Percentiles rank a stretch among this genome's conserved stretches.
Evolutionary conservation across 495 filamentous ascomycete genomes (phyloP).

Genomic region (Pseudevernia furfuracea): DNA sequence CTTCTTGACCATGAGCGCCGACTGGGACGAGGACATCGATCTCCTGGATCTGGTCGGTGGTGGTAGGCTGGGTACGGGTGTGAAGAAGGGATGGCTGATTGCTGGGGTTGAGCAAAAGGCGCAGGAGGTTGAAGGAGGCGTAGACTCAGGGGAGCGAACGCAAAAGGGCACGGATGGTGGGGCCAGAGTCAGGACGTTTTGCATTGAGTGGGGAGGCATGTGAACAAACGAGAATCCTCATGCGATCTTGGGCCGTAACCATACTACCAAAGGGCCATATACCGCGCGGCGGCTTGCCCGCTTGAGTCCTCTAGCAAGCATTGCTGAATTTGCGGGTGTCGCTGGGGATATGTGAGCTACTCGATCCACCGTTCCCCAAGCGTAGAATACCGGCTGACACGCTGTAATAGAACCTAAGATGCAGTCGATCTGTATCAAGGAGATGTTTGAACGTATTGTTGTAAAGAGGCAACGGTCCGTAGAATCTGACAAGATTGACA

Average conservation of each 20-base stretch:
- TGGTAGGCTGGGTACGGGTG: conserved; percentile 81
- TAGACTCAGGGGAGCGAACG: conserved; percentile 28
- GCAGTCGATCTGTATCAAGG: background rate
- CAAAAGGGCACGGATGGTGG: conserved; percentile 24
- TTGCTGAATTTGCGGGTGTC: background rate
- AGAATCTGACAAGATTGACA: background rate
- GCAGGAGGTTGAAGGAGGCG: conserved; percentile 2
- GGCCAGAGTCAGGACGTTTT: conserved; percentile 55
- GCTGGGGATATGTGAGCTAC: background rate
- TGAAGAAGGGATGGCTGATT: conserved; percentile 90
- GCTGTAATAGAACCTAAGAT: background rate
- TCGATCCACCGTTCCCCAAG: background rate
- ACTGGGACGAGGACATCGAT: conserved; percentile 79
- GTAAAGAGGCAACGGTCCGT: background rate
- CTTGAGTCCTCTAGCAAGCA: background rate
- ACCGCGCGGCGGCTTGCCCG: background rate
- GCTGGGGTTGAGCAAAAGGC: conserved; percentile 47
- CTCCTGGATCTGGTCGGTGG: conserved; percentile 77
- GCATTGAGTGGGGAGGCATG: conserved; percentile 81
- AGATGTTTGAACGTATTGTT: background rate
- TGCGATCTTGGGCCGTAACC: background rate
- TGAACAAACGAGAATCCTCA: conserved; percentile 30
- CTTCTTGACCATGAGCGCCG: conserved; percentile 68
- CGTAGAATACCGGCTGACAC: background rate
- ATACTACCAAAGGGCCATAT: background rate